Base-by-base conservation (phyloP, 306 rosid species). In the Vigna reflexopilosa region DNA sequence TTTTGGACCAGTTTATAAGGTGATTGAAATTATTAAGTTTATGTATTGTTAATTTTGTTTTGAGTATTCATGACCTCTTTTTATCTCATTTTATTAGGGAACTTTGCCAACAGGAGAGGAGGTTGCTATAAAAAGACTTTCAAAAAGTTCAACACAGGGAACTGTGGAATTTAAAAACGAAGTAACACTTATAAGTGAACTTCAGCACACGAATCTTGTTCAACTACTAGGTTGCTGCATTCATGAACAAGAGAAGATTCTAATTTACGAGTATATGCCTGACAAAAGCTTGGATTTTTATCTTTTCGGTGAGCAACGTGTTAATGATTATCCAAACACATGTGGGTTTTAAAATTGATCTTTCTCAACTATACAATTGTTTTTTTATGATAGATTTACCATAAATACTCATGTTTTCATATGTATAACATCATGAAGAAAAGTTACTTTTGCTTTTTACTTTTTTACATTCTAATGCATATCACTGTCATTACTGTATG, bases 1-100 rank as follows among this genome's bases (percentile, higher is more conserved):
- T 1, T 83, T 78, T 78, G 86, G 83, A 51, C 80, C 80, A 28
- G 81, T 83, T 50, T 83, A 83, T 58, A 83, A 73, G 86, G 81
- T 83, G n/a, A 26, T 5, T 26, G 15, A 47, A 68, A 47, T 14
- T 28, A 3, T 2, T 11, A 0, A 17, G 19, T 4, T 24, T 71
- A 19, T 36, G 4, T 9, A 30, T 70, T 58, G 0, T 5, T 3
- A 26, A 13, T 2, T 58, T 58, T 58, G 1, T 4, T 58, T 58
- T 5, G 0, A 58, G 16, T 9, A 58, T 4, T 54, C 0, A 9
- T 54, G 14, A 12, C 15, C 9, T 28, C 5, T 58, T 58, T 0
- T 5, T 20, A 20, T 58, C 9, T 0, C 10, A 11, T 22, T 58
- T 58, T 6, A 26, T 26, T 13, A 58, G 65, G 38, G 40, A 24